phyloP scores from a whole-genome alignment of 1,284 basidiomycete species.

The Ustilago nuda region DNA sequence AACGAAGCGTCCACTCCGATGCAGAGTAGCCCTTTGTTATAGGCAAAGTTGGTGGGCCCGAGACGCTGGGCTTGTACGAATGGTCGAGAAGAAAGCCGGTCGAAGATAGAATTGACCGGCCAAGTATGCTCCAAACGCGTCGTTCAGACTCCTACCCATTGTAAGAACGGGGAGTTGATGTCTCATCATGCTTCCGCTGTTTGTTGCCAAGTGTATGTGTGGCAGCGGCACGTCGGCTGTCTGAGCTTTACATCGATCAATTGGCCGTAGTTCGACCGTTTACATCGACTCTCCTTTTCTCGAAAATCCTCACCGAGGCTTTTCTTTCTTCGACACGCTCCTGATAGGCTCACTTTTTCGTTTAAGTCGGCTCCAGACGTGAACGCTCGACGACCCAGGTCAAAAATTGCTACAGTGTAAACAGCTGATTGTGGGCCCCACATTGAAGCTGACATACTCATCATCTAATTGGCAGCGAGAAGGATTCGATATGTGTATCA shows the following conservation, averaged over 20 bases:
- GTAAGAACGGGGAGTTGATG: background rate
- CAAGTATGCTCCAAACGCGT: background rate
- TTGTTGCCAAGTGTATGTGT: background rate
- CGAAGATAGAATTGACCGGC: slow-evolving; percentile 1
- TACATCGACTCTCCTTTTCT: background rate
- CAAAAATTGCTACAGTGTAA: background rate
- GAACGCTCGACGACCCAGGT: background rate
- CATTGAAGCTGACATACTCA: background rate
- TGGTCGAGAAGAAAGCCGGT: slow-evolving; percentile 3
- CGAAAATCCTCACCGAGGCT: slow-evolving; percentile 2
- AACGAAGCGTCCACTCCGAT: background rate
- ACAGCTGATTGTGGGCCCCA: slow-evolving; percentile 11
- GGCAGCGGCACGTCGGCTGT: background rate
- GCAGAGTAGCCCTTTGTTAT: background rate
- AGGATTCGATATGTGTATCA: slow-evolving; percentile 2
- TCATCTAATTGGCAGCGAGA: slow-evolving; percentile 1
- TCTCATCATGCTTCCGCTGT: background rate
- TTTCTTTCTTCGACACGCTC: background rate
- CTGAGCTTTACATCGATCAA: slow-evolving; percentile 6
- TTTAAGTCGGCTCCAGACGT: too few relatives aligned
- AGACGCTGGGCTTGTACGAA: background rate
- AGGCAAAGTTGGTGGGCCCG: background rate
- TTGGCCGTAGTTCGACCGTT: slow-evolving; percentile 9
- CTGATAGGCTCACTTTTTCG: background rate
- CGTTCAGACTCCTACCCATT: background rate